These are phyloP conservation scores for Neofusicoccum cordaticola DNA, from an alignment of 2,329 filamentous ascomycete genomes.

Conservation along the genomic window DNA sequence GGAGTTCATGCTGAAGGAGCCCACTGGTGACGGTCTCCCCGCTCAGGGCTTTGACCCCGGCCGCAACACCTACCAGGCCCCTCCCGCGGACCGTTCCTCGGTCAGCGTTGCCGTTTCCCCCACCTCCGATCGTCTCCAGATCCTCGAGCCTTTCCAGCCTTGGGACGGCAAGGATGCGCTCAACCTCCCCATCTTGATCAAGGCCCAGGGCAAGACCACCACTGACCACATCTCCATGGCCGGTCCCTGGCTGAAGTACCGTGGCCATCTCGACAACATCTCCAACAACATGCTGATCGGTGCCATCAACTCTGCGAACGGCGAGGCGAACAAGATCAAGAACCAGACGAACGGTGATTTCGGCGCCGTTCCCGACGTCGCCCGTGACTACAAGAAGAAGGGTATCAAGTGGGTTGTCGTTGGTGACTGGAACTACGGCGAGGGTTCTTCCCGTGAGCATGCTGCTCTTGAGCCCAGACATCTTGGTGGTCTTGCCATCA, in stretches of 20 bases:
- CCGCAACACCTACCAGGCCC: slow-evolving; percentile 92
- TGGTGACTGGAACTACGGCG: slow-evolving; percentile 99
- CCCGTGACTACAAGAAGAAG: slow-evolving; percentile 97
- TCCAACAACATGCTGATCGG: slow-evolving; percentile 99
- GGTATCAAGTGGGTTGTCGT: slow-evolving; percentile 95
- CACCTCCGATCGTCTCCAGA: slow-evolving; percentile 87
- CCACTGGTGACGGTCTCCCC: slow-evolving; percentile 79
- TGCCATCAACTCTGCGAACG: slow-evolving; percentile 93
- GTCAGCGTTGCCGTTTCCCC: slow-evolving; percentile 83
- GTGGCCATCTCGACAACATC: slow-evolving; percentile 98
- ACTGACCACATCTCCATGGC: slow-evolving; percentile 98
- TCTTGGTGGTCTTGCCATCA: slow-evolving; percentile 94
- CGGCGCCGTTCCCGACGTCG: slow-evolving; percentile 86
- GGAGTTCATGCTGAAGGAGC: slow-evolving; percentile 82
- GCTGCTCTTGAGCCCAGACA: slow-evolving; percentile 96
- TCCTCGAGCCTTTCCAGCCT: slow-evolving; percentile 77
- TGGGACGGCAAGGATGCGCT: slow-evolving; percentile 91
- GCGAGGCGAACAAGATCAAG: slow-evolving; percentile 95
- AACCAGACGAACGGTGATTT: slow-evolving; percentile 82
- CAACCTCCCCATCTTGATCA: slow-evolving; percentile 90
- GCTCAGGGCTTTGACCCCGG: slow-evolving; percentile 82
- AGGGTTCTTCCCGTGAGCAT: slow-evolving; percentile 96
- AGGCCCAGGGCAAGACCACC: slow-evolving; percentile 93
- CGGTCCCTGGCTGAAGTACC: slow-evolving; percentile 97
- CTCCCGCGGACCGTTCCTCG: slow-evolving; percentile 70